A percentile compares a stretch with the other conserved stretches of the same genome.
Evolutionary conservation across 2,329 filamentous ascomycete species (phyloP).

Genomic region (Colletotrichum sansevieriae): DNA sequence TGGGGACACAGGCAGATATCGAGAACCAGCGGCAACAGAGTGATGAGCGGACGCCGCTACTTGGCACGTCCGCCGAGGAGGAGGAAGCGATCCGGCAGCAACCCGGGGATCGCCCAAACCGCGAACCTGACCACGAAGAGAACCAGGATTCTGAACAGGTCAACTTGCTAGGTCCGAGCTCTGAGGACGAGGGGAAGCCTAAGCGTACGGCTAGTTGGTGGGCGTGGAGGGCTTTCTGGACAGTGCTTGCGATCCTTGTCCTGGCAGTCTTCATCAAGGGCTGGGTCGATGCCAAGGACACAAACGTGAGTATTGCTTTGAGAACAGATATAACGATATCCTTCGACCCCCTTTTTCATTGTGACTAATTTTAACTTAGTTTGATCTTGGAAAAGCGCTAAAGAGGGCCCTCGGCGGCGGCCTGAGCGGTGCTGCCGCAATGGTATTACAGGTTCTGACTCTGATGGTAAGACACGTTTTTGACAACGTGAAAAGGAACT

Average conservation of each 20-base stretch:
- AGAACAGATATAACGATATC: no score
- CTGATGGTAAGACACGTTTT: constrained; percentile 54
- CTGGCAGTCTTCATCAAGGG: constrained; percentile 58
- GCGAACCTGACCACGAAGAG: constrained; percentile 25
- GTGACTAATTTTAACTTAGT: constrained; percentile 47
- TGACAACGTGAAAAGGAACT: no score
- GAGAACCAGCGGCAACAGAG: constrained; percentile 28
- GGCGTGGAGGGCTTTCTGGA: constrained; percentile 54
- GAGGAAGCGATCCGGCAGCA: constrained; percentile 15
- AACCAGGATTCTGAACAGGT: constrained; percentile 35
- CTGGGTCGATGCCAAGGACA: constrained; percentile 59
- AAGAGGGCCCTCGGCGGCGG: constrained; percentile 60
- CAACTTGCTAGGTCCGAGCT: constrained; percentile 14
- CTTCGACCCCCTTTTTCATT: background rate
- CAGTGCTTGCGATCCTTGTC: constrained; percentile 48
- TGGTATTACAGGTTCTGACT: constrained; percentile 61
- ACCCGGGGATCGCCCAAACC: constrained; percentile 5
- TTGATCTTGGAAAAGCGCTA: constrained; percentile 59
- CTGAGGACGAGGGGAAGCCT: constrained; percentile 15
- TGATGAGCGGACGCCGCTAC: constrained; percentile 45
- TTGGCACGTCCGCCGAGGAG: constrained; percentile 31
- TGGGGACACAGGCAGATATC: constrained; percentile 25
- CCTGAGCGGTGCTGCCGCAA: constrained; percentile 61
- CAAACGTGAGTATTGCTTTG: constrained; percentile 49
- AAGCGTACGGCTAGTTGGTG: constrained; percentile 46